These are phyloP conservation scores for Trametes polyzona DNA, from an alignment of 1,284 basidiomycete genomes.

Conservation along the genomic window DNA sequence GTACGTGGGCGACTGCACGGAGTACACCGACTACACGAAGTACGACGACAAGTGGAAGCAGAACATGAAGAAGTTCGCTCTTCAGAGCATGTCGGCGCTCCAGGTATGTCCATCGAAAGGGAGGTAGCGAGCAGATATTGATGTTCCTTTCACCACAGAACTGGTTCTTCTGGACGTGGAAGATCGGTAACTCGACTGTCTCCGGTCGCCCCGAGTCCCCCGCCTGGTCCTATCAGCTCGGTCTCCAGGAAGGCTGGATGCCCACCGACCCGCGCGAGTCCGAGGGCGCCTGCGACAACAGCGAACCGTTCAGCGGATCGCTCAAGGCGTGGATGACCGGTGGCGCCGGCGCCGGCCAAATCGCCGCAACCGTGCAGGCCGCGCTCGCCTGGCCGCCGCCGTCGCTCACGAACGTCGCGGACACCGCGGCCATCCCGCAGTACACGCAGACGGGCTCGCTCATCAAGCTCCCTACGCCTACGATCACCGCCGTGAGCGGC, in stretches of 20 bases:
- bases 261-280: slow-evolving; percentile 81
- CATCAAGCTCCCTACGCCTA: slow-evolving; percentile 57
- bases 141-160: slow-evolving; percentile 48
- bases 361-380: slow-evolving; percentile 50
- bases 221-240: slow-evolving; percentile 89
- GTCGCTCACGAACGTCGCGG: slow-evolving; percentile 53
- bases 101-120: slow-evolving; percentile 51
- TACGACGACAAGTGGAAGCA: slow-evolving; percentile 66
- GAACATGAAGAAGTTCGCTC: slow-evolving; percentile 66
- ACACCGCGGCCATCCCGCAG: slow-evolving; percentile 43
- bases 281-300: slow-evolving; percentile 67
- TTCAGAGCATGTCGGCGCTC: slow-evolving; percentile 86
- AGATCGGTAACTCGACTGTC: slow-evolving; percentile 70
- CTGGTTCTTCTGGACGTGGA: slow-evolving; percentile 99
- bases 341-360: slow-evolving; percentile 66
- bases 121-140: not conserved
- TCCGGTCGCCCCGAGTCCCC: slow-evolving; percentile 78
- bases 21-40: slow-evolving; percentile 73
- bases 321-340: slow-evolving; percentile 79
- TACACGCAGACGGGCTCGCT: slow-evolving; percentile 73
- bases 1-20: slow-evolving; percentile 57
- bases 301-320: slow-evolving; percentile 60
- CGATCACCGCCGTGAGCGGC: slow-evolving; percentile 47
- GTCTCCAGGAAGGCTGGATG: slow-evolving; percentile 86
- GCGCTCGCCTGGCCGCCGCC: slow-evolving; percentile 65